phyloP scores from a whole-genome alignment of 2,329 filamentous ascomycete species.

The Chaetomiaceae sp. region DNA sequence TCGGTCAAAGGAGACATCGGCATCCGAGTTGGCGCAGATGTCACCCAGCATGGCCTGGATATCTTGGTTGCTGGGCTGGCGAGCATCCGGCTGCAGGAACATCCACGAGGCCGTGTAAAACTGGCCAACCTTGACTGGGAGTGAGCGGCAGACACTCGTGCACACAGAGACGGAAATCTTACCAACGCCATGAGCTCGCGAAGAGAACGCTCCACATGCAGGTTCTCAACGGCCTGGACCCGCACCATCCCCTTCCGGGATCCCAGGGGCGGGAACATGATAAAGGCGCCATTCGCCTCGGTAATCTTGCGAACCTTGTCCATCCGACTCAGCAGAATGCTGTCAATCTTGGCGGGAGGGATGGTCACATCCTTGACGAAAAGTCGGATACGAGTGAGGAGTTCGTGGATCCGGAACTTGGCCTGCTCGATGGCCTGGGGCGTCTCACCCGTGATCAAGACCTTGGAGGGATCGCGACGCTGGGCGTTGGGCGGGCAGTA shows the following conservation, averaged over 20 bases:
- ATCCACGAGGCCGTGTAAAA: conserved; percentile 98
- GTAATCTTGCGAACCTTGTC: conserved; percentile 98
- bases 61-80: conserved; percentile 58
- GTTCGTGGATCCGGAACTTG: conserved; percentile 85
- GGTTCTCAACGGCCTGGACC: conserved; percentile 86
- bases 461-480: conserved; percentile 78
- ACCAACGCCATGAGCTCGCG: conserved; percentile 93
- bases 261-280: conserved; percentile 83
- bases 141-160: conserved; percentile 25
- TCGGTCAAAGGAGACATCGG: conserved; percentile 92
- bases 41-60: conserved; percentile 88
- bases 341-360: conserved; percentile 88
- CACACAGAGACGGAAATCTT: conserved; percentile 34
- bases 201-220: conserved; percentile 92
- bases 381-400: conserved; percentile 73
- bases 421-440: conserved; percentile 79
- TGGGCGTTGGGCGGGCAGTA: conserved; percentile 80
- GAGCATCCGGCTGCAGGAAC: conserved; percentile 71
- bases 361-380: conserved; percentile 91
- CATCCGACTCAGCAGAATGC: conserved; percentile 80
- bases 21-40: conserved; percentile 93
- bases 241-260: conserved; percentile 79
- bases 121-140: conserved; percentile 66
- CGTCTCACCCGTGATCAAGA: conserved; percentile 90
- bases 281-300: conserved; percentile 91